A percentile compares a stretch with the other conserved stretches of the same genome.
Conservation (phyloP, 495 filamentous ascomycete genomes). For the Penicillium soppii region DNA sequence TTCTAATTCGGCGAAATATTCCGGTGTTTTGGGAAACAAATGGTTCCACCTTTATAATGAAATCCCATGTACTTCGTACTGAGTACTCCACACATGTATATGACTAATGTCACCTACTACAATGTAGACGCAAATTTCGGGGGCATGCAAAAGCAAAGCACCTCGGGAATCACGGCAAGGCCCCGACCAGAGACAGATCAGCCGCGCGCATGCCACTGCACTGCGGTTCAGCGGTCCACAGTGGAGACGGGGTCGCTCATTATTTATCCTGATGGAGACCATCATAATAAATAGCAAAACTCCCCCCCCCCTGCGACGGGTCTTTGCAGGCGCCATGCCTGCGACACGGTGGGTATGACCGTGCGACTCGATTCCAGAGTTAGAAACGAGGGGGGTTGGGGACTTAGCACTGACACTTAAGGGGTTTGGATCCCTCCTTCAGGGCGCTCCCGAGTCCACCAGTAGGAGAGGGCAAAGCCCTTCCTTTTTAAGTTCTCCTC, state of each 20-base stretch:
- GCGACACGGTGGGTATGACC: constrained; percentile 7
- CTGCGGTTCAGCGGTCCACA: constrained; percentile 8
- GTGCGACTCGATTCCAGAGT: constrained; percentile 9
- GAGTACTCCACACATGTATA: too few relatives aligned
- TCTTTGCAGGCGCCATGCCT: constrained; percentile 9
- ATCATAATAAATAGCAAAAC: neutral
- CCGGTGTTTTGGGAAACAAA: too few relatives aligned
- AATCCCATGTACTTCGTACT: too few relatives aligned
- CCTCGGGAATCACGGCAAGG: constrained; percentile 5
- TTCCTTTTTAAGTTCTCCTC: neutral
- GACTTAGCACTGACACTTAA: neutral
- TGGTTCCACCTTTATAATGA: too few relatives aligned
- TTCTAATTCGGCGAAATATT: too few relatives aligned
- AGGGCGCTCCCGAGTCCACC: neutral
- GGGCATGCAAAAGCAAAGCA: constrained; percentile 5
- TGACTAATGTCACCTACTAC: neutral
- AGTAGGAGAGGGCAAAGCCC: neutral
- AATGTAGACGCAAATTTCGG: constrained; percentile 1
- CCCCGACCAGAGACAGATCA: constrained; percentile 16
- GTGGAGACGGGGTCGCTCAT: constrained; percentile 16
- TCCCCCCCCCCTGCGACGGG: constrained; percentile 5
- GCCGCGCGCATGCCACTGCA: constrained; percentile 26
- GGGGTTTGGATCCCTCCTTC: neutral
- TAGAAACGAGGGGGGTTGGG: neutral
- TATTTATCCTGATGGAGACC: neutral